Base-by-base conservation (phyloP, 495 filamentous ascomycete genomes). In the Penicillium odoratum region DNA sequence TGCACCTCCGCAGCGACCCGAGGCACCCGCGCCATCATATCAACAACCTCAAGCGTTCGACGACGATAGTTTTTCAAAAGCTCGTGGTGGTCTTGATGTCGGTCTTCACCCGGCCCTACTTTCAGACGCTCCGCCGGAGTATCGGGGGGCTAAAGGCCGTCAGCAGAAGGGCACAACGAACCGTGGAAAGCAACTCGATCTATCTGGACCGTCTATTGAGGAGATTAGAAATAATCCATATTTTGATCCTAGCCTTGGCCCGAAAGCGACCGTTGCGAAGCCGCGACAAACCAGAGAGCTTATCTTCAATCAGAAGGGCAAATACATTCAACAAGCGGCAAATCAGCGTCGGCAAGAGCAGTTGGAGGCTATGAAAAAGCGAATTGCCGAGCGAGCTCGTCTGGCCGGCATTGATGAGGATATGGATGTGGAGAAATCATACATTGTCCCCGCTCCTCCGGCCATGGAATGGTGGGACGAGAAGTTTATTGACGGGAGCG, bases 391-490 rank as follows among this genome's bases (percentile, higher is more conserved):
- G 57, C 83, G 87, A 60, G 86, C 92, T 25, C 83, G 92, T 56
- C 93, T 91, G 62, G 89, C 87, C 10, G 89, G 91, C 51, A 85
- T 97, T 59, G 93, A 98, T 64, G 95, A 98, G 66, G 93, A 94
- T 63, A 74, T 91, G 50, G 88, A 93, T 55, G 84, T 87, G 46
- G 93, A 98, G 71, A 96, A 95, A 72, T 86, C 88, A 30, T 97
- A 92, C 66, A 67, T 92, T 10, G 83, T 97, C 33, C 85, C 90
- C 58, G 82, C 81, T 30, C 93, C 94, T 1, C 93, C 95, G 7
- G 87, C 88, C 18, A 80, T 97, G 42, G 94, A 99, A 72, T 99
- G 95, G 95, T 98, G 95, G 95, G 94, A 99, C 62, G 92, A 97
- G 73, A 87, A 83, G 3, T 74, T 98, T 7, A 80, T 97, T 26